These are phyloP conservation scores for Aspergillus udagawae DNA, from an alignment of 2,329 filamentous ascomycete species.

Conservation along the genomic window DNA sequence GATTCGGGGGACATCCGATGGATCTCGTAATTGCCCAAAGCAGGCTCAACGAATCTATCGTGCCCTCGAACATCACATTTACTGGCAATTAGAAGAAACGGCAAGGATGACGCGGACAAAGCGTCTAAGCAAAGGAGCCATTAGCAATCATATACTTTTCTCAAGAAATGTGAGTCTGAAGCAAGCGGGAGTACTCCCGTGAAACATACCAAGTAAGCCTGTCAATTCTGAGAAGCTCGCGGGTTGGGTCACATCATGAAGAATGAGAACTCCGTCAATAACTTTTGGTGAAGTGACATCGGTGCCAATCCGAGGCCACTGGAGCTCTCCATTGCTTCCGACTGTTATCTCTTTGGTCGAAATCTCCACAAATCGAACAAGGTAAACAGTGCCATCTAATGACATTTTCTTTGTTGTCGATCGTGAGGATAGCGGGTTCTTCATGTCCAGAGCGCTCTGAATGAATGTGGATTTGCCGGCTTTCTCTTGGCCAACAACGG, in stretches of 20 bases:
- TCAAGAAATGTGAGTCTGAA: background rate
- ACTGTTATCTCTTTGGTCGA: conserved; percentile 50
- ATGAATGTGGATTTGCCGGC: conserved; percentile 60
- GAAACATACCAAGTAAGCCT: conserved; percentile 69
- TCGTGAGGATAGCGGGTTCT: conserved; percentile 36
- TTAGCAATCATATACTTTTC: conserved; percentile 2
- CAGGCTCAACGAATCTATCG: conserved; percentile 66
- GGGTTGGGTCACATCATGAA: conserved; percentile 82
- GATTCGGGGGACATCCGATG: conserved; percentile 69
- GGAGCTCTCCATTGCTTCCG: conserved; percentile 43
- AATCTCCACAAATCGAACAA: conserved; percentile 57
- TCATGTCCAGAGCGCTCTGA: conserved; percentile 53
- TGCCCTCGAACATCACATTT: conserved; percentile 79
- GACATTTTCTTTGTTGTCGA: conserved; percentile 52
- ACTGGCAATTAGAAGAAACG: conserved; percentile 77
- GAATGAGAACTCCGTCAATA: conserved; percentile 76
- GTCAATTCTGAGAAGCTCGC: conserved; percentile 71
- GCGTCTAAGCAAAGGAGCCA: conserved; percentile 53
- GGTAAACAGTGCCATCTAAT: conserved; percentile 52
- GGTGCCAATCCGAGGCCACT: conserved; percentile 53
- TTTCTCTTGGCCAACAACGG: conserved; percentile 51
- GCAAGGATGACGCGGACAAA: conserved; percentile 67
- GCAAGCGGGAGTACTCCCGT: conserved; percentile 1
- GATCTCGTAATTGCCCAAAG: conserved; percentile 66
- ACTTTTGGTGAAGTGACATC: conserved; percentile 64